A percentile compares a stretch with the other conserved stretches of the same genome.
phyloP scores from a whole-genome alignment of 73 alveolate genomes.

The Paramecium caudatum region DNA sequence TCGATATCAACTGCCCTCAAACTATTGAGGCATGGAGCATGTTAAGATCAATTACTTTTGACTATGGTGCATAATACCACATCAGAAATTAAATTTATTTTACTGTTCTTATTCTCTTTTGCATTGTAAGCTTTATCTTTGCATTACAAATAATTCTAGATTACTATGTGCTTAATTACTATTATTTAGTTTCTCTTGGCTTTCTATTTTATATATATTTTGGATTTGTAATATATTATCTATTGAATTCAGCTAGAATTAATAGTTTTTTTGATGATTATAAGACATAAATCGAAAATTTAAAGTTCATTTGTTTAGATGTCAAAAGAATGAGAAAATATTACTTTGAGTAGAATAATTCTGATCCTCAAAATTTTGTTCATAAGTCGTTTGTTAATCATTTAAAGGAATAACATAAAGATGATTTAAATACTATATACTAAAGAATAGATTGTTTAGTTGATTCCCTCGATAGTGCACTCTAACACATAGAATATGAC shows the following conservation, averaged over 20 bases:
- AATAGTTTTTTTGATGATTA: slow-evolving; percentile 39
- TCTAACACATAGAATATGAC: slow-evolving; percentile 22
- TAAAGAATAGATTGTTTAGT: slow-evolving; percentile 28
- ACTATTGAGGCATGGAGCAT: slow-evolving; percentile 57
- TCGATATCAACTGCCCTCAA: not conserved
- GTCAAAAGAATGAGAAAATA: slow-evolving; percentile 53
- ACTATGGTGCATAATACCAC: slow-evolving; percentile 40
- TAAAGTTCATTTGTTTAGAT: slow-evolving; percentile 43
- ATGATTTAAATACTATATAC: not conserved
- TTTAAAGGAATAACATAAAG: not conserved
- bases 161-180: slow-evolving; percentile 7
- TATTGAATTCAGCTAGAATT: not conserved
- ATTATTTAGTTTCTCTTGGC: not conserved
- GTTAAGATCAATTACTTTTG: slow-evolving; percentile 38
- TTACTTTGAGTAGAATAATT: not conserved
- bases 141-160: slow-evolving; percentile 30
- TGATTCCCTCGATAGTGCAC: slow-evolving; percentile 14
- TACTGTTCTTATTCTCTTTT: slow-evolving; percentile 1
- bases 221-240: not conserved
- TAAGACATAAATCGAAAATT: slow-evolving; percentile 28
- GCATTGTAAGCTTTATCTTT: not conserved
- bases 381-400: slow-evolving; percentile 36
- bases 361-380: slow-evolving; percentile 47
- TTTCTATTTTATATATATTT: not conserved
- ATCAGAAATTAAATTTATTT: slow-evolving; percentile 17